Evolutionary conservation across 2,329 filamentous ascomycete genomes (phyloP), one percentile per base, ranked within the genome.

Genomic region (Colletotrichum nymphaeae): DNA sequence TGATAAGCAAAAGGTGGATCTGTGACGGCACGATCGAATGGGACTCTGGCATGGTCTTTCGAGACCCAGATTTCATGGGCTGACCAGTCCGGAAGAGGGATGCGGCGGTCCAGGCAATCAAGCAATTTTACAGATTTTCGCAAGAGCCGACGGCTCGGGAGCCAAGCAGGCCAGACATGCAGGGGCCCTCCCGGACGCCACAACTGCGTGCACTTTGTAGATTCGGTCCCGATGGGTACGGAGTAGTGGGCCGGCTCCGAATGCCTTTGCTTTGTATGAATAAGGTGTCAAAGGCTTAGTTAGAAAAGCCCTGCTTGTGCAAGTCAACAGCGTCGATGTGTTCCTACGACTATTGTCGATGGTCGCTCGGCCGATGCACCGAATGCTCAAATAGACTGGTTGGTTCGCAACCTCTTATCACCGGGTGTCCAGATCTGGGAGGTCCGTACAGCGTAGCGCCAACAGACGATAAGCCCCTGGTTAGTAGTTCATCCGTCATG

Each of bases 131-230:
- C 56, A 59, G 67, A 73, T 65, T 73, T 42, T 70, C 60, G 53
- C 67, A 52, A 65, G 35, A 62, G 67, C 67, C 69, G 66, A 59
- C 26, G 52, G 65, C 65, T 64, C 58, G 66, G 65, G 59, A 65
- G 70, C 70, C 70, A 64, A 72, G 69, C 42, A 26, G 53, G n/a
- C 22, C 65, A 24, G 14, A 7, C 22, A 53, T 59, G 55, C 70
- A 69, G 60, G 70, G 70, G 66, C 22, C 53, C 58, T 53, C 65
- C 64, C 26, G 14, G 46, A 57, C 57, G 63, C 63, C 56, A 28
- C 26, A 11, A 55, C 56, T 32, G 32, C 63, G n/a, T 12, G 32
- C 11, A 35, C 32, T 35, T 35, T 12, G 32, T 49, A 49, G 19
- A 57, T 60, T 72, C 65, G 65, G 69, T 59, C 64, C 65, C 69